phyloP scores from a whole-genome alignment of 768 basidiomycete genomes.

The Rhodotorula sphaerocarpa region DNA sequence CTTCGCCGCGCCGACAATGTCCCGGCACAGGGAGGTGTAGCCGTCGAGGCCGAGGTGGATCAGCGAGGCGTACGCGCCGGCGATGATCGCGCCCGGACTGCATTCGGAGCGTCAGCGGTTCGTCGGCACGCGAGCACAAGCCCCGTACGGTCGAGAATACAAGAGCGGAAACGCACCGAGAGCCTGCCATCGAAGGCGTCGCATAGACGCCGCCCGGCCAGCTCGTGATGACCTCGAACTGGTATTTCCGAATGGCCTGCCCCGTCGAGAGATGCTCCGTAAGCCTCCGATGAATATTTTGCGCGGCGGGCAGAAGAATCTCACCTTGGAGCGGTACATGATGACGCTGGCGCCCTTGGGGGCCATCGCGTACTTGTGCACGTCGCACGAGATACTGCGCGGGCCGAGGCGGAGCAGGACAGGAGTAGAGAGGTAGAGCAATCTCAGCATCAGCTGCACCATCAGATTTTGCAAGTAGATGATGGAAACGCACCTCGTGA shows the following conservation, averaged over 20 bases:
- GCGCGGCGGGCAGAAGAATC: too few relatives aligned
- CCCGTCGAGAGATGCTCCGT: too few relatives aligned
- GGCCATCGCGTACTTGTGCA: conserved; percentile 62
- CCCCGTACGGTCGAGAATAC: too few relatives aligned
- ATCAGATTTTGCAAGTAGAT: too few relatives aligned
- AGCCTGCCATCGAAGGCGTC: conserved; percentile 33
- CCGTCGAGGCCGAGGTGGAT: conserved; percentile 83
- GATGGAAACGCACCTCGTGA: too few relatives aligned
- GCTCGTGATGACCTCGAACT: conserved; percentile 37
- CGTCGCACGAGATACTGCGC: conserved; percentile 93
- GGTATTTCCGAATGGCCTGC: conserved; percentile 27
- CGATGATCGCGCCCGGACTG: conserved; percentile 84
- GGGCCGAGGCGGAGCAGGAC: not conserved
- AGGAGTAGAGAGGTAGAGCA: not conserved
- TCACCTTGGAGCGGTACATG: conserved; percentile 74
- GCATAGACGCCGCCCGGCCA: conserved; percentile 62
- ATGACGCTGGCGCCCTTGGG: conserved; percentile 58
- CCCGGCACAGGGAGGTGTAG: conserved; percentile 73
- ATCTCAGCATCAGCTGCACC: conserved; percentile 35
- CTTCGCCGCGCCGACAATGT: conserved; percentile 68
- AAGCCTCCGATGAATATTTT: too few relatives aligned
- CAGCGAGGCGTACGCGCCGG: conserved; percentile 94
- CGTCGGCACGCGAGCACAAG: not conserved
- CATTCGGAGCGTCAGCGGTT: too few relatives aligned
- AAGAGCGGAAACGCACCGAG: conserved; percentile 1